Base-by-base conservation (phyloP, 768 basidiomycete genomes). In the Ramaria rubella region DNA sequence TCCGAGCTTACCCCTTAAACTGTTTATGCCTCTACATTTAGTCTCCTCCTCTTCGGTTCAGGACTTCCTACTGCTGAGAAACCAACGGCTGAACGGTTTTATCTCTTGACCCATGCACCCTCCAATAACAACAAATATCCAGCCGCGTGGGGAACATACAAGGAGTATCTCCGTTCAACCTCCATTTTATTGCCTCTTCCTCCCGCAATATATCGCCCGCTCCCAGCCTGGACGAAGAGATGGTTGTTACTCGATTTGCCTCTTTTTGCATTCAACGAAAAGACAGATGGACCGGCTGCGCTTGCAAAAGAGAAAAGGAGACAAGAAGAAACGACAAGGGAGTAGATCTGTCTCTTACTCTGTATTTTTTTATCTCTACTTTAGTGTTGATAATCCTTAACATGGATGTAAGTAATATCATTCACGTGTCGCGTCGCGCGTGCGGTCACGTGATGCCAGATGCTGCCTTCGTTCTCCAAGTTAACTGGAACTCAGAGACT, bases 1-100 rank as follows among this genome's bases (percentile, higher is more conserved):
- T 48, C 24, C 33, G 0, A 11, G 43, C 14, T 45, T 58, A 36
- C 43, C 4, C 36, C 24, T 24, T 46, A 5, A 33, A 46, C n/a
- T 7, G 5, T 42, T 26, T 12, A n/a, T n/a, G n/a, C n/a, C n/a
- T n/a, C n/a, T n/a, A n/a, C n/a, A n/a, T 57, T 17, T 51, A 81
- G 81, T 27, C 62, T 84, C 2, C 72, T 85, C 17, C 75, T 88
- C 71, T 86, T 86, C 69, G 81, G 73, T 5, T 83, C 83, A 11
- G 86, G 85, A 8, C 63, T 88, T n/a, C 86, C 85, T 0, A 81
- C 81, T 0, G 83, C 82, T 4, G 84, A 86, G 66, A 85, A 83
- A 65, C 83, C 83, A 2, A 76, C 78, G 38, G 83, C 83, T 0
- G 78, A 79, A 63, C 74, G 73, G 59, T 85, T 77, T 64, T 85